These are phyloP conservation scores for Cryptococcus depauperatus DNA, from an alignment of 1,284 basidiomycete genomes.

Conservation along the genomic window DNA sequence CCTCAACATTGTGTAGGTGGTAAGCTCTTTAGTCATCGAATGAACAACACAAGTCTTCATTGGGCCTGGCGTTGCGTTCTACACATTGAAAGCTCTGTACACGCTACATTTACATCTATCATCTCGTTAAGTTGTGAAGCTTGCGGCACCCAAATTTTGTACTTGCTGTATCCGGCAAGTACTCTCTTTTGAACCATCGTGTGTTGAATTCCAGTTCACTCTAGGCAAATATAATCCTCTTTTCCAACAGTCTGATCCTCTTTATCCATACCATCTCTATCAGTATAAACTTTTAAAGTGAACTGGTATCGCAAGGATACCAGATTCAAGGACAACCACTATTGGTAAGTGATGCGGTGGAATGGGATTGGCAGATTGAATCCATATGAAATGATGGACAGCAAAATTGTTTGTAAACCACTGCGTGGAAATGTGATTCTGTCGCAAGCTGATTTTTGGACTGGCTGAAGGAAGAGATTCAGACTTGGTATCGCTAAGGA, in stretches of 20 bases:
- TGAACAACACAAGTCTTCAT: constrained; percentile 66
- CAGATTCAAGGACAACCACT: constrained; percentile 68
- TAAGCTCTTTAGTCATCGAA: constrained; percentile 63
- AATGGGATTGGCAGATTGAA: constrained; percentile 50
- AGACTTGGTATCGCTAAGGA: too few relatives aligned
- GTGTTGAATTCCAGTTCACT: constrained; percentile 50
- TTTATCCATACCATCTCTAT: constrained; percentile 68
- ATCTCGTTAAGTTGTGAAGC: not conserved
- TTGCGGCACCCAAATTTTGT: constrained; percentile 28
- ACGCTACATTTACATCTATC: constrained; percentile 54
- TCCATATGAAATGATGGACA: constrained; percentile 54
- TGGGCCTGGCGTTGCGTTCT: constrained; percentile 58
- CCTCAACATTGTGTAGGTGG: constrained; percentile 65
- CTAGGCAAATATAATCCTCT: constrained; percentile 54
- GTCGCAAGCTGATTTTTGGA: constrained; percentile 58
- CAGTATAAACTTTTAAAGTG: constrained; percentile 64
- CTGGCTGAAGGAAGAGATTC: constrained; percentile 37
- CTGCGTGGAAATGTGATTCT: constrained; percentile 63
- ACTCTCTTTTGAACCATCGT: constrained; percentile 34
- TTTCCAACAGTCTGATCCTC: constrained; percentile 59
- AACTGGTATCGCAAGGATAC: constrained; percentile 63
- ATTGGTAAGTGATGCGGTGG: constrained; percentile 58
- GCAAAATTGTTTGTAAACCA: constrained; percentile 52
- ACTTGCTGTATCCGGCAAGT: constrained; percentile 36
- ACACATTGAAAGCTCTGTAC: constrained; percentile 66